Evolutionary conservation across 306 rosid species (phyloP), one percentile per base, ranked within the genome.

Genomic region (Rubus idaeus): DNA sequence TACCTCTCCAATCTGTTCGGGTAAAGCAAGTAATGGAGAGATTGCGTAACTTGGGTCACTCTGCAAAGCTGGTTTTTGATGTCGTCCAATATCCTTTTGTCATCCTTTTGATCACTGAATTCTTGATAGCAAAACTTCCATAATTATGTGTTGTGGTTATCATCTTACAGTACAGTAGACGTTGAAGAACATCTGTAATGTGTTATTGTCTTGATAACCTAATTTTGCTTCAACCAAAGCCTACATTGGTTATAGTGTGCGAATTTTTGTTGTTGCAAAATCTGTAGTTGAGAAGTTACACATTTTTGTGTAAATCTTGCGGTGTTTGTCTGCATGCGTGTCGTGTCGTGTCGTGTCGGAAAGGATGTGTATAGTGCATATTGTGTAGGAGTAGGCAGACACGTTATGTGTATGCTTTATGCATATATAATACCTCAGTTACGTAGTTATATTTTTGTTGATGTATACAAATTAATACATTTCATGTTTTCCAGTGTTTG

Each of bases 1-100:
- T 96, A 90, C 99, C 99, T 85, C 91, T 96, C 80, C 94, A 96
- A 83, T 91, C 97, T 66, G 74, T 93, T 84, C 97, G 99, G 39
- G 96, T 96, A 75, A 96, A 96, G 90, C 98, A 93, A 39, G 82
- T 96, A 71, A 83, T 88, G 88, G 99, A 96, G 86, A 88, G 98
- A 84, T 77, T 96, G 86, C 99, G 99, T 56, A 77, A 91, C 71
- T 86, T 88, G 80, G 93, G 99, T 79, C 94, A 93, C 60, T 87
- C 93, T 4, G 96, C 98, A 60, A 88, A 87, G 88, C 85, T 96
- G 85, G 86, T 90, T 80, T 96, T 86, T 85, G 99, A 96, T 69
- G 98, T 96, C 60, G 90, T 96, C 77, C 96, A 91, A 96, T 96
- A 96, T 93, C 99, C 99, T 96, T 89, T 72, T 55, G 67, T 41